Conservation (phyloP, 176 grass and related monocot genomes). For the Hyparrhenia diplandra region DNA sequence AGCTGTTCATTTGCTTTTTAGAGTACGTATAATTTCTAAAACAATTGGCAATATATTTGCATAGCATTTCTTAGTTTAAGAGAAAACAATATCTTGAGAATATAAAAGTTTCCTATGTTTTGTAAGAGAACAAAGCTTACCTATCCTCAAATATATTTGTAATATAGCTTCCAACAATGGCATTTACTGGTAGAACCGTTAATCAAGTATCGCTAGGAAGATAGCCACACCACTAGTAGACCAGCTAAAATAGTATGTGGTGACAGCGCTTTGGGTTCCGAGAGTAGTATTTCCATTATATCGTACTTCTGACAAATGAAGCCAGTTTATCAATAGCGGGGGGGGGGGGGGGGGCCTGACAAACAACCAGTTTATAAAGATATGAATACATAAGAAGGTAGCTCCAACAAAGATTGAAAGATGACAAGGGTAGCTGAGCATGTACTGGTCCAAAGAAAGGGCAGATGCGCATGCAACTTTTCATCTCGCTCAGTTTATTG, state of each 20-base stretch:
- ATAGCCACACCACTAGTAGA: constrained; percentile 80
- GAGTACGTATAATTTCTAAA: not conserved
- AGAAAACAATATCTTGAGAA: not conserved
- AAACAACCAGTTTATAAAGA: not conserved
- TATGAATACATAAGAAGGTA: not conserved
- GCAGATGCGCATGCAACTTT: not conserved
- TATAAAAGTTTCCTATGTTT: not conserved
- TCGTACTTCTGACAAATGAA: constrained; percentile 93
- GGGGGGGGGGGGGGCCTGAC: constrained; percentile 86
- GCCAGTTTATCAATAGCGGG: constrained; percentile 91
- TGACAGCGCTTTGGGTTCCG: constrained; percentile 84
- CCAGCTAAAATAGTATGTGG: constrained; percentile 87
- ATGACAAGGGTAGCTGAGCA: not conserved
- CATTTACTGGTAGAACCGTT: constrained; percentile 92
- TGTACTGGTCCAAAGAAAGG: not conserved
- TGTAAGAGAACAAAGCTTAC: constrained; percentile 36
- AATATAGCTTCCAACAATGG: constrained; percentile 81
- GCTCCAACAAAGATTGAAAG: not conserved
- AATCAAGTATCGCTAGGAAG: constrained; percentile 75
- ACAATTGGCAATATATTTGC: not conserved
- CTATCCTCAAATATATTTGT: constrained; percentile 95
- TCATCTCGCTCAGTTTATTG: not conserved
- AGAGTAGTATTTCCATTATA: constrained; percentile 94
- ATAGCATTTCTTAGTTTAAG: not conserved
- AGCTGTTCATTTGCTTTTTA: not conserved